Percentiles rank a stretch among this genome's conserved stretches.
Evolutionary conservation across 2,329 filamentous ascomycete species (phyloP).

Genomic region (Berkeleyomyces basicola): DNA sequence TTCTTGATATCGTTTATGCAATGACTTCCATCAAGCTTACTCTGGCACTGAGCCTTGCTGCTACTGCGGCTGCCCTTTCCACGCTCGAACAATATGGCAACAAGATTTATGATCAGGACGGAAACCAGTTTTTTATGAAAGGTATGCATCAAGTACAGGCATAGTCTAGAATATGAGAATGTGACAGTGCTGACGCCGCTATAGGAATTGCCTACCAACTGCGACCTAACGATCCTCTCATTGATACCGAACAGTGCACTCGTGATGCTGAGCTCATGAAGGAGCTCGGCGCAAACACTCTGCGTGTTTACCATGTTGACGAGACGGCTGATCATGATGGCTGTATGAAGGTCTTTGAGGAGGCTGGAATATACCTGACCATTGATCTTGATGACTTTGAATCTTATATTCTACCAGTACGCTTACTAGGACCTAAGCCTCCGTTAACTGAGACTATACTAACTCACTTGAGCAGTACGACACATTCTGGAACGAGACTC

Average conservation of each 20-base stretch:
- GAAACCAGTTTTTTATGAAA: conserved; percentile 71
- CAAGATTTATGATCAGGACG: conserved; percentile 74
- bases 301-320: conserved; percentile 81
- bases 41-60: conserved; percentile 15
- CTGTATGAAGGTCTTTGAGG: conserved; percentile 67
- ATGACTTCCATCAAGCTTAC: not conserved
- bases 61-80: conserved; percentile 26
- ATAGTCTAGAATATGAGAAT: conserved; percentile 12
- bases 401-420: conserved; percentile 49
- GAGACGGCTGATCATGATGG: conserved; percentile 50
- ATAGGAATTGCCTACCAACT: conserved; percentile 57
- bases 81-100: conserved; percentile 45
- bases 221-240: conserved; percentile 48
- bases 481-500: conserved; percentile 56
- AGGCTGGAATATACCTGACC: conserved; percentile 69
- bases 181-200: not conserved
- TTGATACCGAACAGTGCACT: conserved; percentile 58
- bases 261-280: conserved; percentile 65
- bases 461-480: conserved; percentile 26
- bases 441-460: not conserved
- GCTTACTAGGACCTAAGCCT: conserved; percentile 15
- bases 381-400: conserved; percentile 66
- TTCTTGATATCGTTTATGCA: not conserved
- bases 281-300: conserved; percentile 63
- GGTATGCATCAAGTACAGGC: conserved; percentile 30